Evolutionary conservation across 192 early-diverging fungal species (phyloP).

Genomic region (Coemansia sp.): DNA sequence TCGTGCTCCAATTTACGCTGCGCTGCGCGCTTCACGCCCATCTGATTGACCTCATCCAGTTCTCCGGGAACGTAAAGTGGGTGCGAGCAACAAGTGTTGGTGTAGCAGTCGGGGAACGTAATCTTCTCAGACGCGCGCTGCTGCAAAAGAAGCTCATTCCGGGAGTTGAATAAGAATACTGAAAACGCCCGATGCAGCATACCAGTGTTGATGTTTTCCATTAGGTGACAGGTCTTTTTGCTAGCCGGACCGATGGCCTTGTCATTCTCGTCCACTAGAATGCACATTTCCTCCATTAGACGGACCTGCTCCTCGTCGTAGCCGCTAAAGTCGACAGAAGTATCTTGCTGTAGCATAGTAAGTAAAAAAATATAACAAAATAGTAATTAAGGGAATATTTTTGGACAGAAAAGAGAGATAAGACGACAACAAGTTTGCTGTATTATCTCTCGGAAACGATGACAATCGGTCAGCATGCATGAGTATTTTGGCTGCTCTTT

Average conservation of each 20-base stretch:
- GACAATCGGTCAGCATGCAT: not conserved
- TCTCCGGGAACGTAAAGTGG: conserved; percentile 82
- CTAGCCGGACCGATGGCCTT: conserved; percentile 78
- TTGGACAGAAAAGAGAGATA: not conserved
- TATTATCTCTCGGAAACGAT: not conserved
- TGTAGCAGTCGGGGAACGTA: conserved; percentile 95
- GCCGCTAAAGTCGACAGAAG: conserved; percentile 54
- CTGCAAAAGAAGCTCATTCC: conserved; percentile 88
- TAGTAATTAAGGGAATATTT: not conserved
- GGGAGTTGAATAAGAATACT: conserved; percentile 92
- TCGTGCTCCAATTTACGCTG: conserved; percentile 96
- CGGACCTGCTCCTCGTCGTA: conserved; percentile 87
- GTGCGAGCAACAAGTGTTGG: conserved; percentile 99
- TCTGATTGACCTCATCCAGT: conserved; percentile 77
- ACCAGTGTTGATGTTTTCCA: conserved; percentile 89
- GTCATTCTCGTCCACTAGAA: conserved; percentile 88
- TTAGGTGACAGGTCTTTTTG: conserved; percentile 97
- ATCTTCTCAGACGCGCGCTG: conserved; percentile 97
- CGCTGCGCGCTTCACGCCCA: conserved; percentile 86
- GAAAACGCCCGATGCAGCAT: conserved; percentile 96
- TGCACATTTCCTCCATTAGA: conserved; percentile 98
- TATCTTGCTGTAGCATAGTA: conserved; percentile 13
- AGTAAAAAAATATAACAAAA: conserved; percentile 1
- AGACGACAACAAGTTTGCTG: not conserved
- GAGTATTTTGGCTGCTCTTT: not conserved